Conservation (phyloP, 106 monocot genomes). For the Dendrobium chrysotoxum region DNA sequence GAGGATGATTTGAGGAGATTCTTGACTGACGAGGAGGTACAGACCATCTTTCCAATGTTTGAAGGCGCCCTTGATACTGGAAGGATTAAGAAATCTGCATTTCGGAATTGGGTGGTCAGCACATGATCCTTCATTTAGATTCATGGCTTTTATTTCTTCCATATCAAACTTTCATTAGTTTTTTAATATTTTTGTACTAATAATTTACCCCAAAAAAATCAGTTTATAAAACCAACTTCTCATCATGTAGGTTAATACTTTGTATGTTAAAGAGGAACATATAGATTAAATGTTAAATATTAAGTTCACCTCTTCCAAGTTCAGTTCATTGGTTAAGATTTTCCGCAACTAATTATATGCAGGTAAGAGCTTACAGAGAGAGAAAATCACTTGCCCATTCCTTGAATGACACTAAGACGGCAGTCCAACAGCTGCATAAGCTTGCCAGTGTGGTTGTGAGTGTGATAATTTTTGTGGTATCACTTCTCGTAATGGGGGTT, state of each 20-base stretch:
- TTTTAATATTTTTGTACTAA: too few relatives aligned
- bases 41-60: constrained; percentile 16
- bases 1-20: constrained; percentile 21
- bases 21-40: constrained; percentile 19
- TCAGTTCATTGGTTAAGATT: neutral
- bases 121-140: neutral
- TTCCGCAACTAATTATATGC: neutral
- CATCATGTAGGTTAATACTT: too few relatives aligned
- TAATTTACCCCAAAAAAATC: too few relatives aligned
- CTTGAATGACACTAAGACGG: constrained; percentile 88
- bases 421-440: constrained; percentile 67
- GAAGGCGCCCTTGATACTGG: constrained; percentile 16
- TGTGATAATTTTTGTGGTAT: constrained; percentile 41
- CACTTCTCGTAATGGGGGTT: constrained; percentile 59
- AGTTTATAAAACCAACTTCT: too few relatives aligned
- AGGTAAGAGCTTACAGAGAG: constrained; percentile 78
- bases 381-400: constrained; percentile 75
- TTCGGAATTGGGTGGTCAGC: constrained; percentile 28
- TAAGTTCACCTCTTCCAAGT: too few relatives aligned
- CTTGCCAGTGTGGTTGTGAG: constrained; percentile 39
- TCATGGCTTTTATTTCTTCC: neutral
- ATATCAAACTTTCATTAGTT: too few relatives aligned
- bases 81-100: constrained; percentile 20
- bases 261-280: neutral
- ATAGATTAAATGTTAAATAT: neutral